Base-by-base conservation (phyloP, 768 basidiomycete genomes). In the Pluteus cervinus region DNA sequence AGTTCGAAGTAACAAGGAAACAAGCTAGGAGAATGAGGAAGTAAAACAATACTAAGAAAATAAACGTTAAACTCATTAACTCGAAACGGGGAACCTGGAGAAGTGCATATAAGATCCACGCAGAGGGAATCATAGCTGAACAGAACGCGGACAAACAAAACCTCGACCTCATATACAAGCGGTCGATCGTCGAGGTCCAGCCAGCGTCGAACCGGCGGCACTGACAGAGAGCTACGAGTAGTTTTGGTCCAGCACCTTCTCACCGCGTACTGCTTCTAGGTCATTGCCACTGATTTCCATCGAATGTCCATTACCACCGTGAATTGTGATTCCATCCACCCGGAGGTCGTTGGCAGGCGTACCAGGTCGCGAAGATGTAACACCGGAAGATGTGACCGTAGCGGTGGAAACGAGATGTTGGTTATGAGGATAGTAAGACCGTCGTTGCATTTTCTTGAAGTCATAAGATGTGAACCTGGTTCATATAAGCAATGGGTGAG, bases 401-500 rank as follows among this genome's bases (percentile, higher is more conserved):
- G 79, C 83, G 4, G 85, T 87, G 21, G 81, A 75, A 9, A 74
- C 68, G 37, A 79, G 66, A 3, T 82, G 79, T 45, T 85, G 86
- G 55, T 86, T 88, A 35, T 82, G 78, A 7, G 86, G 86, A 58
- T 90, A 94, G 53, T 96, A 93, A 15, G 89, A 89, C 45, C 87
- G 82, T 24, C 92, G 78, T 53, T 83, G 80, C 80, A 87, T 91
- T 61, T 82, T 85, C 62, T 82, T 83, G 60, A 89, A 94, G 60
- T 97, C 92, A 51, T 96, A 96, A 5, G 84, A 71, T 11, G 83
- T 82, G 58, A 96, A 96, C 59, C 91, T 94, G 48, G 11, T 14
- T 23, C 18, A 35, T 8, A 31, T 45, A 6, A 21, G 32, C 35
- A 39, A 29, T 18, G 29, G 31, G 41, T 12, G 16, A 33, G 37